Percentiles rank a stretch among this genome's conserved stretches.
Evolutionary conservation across 371 early-diverging fungal genomes (phyloP).

Genomic region (Mycotypha africana): DNA sequence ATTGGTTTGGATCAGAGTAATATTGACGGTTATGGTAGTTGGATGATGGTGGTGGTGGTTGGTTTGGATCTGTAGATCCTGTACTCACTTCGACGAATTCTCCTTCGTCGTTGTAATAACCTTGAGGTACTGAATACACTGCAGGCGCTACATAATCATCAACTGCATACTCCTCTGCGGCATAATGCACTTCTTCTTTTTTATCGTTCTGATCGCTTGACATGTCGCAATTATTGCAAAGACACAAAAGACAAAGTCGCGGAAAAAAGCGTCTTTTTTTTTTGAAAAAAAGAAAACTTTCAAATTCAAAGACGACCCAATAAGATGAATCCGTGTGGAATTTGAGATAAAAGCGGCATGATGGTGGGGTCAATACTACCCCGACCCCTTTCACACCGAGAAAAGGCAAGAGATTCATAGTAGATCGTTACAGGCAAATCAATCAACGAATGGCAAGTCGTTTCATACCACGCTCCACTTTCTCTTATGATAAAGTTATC

Average conservation of each 20-base stretch:
- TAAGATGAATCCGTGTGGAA: too few relatives aligned
- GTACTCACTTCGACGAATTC: slow-evolving; percentile 3
- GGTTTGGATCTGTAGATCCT: background rate
- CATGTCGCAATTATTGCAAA: background rate
- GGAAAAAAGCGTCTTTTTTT: too few relatives aligned
- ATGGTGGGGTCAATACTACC: too few relatives aligned
- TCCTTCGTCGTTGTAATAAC: slow-evolving; percentile 9
- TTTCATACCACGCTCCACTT: slow-evolving; percentile 37
- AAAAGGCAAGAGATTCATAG: too few relatives aligned
- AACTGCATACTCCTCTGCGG: slow-evolving; percentile 13
- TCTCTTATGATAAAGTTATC: slow-evolving; percentile 66
- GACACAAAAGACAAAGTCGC: too few relatives aligned
- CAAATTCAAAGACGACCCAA: too few relatives aligned
- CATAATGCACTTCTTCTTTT: slow-evolving; percentile 9
- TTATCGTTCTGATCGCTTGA: background rate
- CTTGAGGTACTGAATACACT: slow-evolving; percentile 5
- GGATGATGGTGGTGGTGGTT: too few relatives aligned
- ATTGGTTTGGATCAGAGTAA: slow-evolving; percentile 12
- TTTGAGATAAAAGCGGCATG: too few relatives aligned
- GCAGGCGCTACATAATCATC: slow-evolving; percentile 7
- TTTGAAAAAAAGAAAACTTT: too few relatives aligned
- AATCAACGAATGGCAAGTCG: background rate
- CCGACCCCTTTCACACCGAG: too few relatives aligned
- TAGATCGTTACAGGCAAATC: too few relatives aligned
- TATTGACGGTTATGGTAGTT: slow-evolving; percentile 1